These are phyloP conservation scores for Lachnellula subtilissima DNA, from an alignment of 2,329 filamentous ascomycete species.

Conservation along the genomic window DNA sequence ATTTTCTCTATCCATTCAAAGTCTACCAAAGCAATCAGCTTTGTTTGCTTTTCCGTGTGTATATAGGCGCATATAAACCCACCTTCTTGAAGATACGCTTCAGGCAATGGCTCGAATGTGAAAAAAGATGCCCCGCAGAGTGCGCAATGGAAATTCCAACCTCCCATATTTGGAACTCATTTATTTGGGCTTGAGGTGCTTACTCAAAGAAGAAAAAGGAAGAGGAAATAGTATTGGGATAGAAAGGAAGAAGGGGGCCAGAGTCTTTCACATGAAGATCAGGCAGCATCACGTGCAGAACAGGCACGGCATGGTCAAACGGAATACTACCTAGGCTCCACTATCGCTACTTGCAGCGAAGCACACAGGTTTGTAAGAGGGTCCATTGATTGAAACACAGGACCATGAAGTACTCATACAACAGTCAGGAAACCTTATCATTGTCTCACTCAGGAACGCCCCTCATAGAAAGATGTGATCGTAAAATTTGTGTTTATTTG, in stretches of 20 bases:
- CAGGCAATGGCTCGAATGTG: not conserved
- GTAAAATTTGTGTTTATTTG: too few relatives aligned
- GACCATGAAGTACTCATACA: too few relatives aligned
- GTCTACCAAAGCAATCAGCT: constrained; percentile 2
- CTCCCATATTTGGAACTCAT: constrained; percentile 2
- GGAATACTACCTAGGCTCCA: not conserved
- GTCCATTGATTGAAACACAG: too few relatives aligned
- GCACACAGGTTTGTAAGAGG: too few relatives aligned
- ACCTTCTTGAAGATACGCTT: constrained; percentile 2
- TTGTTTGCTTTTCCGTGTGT: not conserved
- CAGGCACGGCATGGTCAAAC: not conserved
- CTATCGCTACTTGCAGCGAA: not conserved
- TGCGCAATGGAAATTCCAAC: constrained; percentile 13
- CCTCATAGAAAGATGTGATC: too few relatives aligned
- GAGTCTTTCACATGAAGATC: not conserved
- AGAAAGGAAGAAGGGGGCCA: not conserved
- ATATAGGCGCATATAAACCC: not conserved
- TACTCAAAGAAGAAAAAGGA: not conserved
- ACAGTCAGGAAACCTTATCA: too few relatives aligned
- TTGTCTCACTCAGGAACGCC: too few relatives aligned
- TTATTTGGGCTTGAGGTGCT: too few relatives aligned
- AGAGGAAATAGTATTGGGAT: not conserved
- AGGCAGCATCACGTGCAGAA: not conserved
- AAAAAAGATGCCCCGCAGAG: constrained; percentile 11
- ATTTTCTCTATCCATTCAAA: constrained; percentile 8